Evolutionary conservation across 345 rosid species (phyloP).

Genomic region (Leavenworthia alabamica): DNA sequence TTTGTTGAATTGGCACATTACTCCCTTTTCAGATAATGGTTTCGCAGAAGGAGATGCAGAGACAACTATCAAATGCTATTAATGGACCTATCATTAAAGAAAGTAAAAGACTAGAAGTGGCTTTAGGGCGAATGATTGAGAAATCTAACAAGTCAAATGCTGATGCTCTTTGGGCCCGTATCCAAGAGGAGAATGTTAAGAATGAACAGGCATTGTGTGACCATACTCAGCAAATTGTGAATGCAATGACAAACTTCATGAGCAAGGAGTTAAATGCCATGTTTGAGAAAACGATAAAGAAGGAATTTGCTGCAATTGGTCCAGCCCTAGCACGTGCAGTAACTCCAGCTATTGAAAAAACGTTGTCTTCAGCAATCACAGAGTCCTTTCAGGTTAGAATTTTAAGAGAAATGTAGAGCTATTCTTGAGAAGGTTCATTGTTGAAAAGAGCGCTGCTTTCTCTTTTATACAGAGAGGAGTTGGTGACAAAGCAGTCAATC

Average conservation of each 20-base stretch:
- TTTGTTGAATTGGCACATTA: background rate
- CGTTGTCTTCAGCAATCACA: constrained; percentile 26
- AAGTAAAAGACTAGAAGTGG: too few relatives aligned
- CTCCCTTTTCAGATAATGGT: constrained; percentile 40
- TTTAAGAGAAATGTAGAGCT: constrained; percentile 3
- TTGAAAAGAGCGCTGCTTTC: constrained; percentile 7
- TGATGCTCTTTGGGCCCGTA: constrained; percentile 74
- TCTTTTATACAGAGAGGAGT: constrained; percentile 58
- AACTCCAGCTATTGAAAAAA: constrained; percentile 58
- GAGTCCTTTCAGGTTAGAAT: too few relatives aligned
- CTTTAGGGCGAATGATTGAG: constrained; percentile 60
- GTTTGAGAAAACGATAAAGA: constrained; percentile 68
- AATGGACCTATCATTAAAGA: constrained; percentile 44
- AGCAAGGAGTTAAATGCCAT: constrained; percentile 52
- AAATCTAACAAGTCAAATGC: constrained; percentile 57
- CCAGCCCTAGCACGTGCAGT: constrained; percentile 44
- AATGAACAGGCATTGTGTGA: constrained; percentile 55
- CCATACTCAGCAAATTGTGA: constrained; percentile 49
- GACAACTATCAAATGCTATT: constrained; percentile 56
- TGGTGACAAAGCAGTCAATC: constrained; percentile 80
- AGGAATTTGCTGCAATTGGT: constrained; percentile 46
- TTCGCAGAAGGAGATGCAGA: constrained; percentile 69
- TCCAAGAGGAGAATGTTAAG: constrained; percentile 62
- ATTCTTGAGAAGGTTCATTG: constrained; percentile 1
- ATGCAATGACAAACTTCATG: constrained; percentile 39